Conservation (phyloP, 305 asterid species). For the Fraxinus velutina region DNA sequence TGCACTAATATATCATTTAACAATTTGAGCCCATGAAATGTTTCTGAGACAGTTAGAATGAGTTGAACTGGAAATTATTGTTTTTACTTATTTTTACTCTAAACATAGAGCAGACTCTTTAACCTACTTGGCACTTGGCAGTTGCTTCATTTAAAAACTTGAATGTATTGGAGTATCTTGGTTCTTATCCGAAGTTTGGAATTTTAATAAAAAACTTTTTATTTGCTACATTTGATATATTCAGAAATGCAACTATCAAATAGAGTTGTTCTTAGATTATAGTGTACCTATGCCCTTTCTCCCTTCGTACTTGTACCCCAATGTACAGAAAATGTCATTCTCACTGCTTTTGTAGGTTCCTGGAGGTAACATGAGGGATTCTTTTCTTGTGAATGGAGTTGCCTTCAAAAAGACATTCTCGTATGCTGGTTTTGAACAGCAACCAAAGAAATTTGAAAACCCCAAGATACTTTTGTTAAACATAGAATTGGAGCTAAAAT, state of each 20-base stretch:
- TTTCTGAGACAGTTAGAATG: neutral
- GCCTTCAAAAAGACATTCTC: slow-evolving; percentile 99
- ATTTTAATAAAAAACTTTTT: neutral
- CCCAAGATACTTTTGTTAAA: slow-evolving; percentile 86
- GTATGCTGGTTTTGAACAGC: slow-evolving; percentile 99
- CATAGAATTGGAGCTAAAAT: slow-evolving; percentile 92
- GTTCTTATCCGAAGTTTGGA: neutral
- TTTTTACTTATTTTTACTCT: neutral
- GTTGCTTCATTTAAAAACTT: neutral
- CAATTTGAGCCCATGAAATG: neutral
- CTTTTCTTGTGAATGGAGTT: slow-evolving; percentile 92
- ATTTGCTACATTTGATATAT: neutral
- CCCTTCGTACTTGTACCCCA: neutral
- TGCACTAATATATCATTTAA: neutral
- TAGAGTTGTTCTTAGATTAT: neutral
- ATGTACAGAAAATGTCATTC: slow-evolving; percentile 8
- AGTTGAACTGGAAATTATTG: neutral
- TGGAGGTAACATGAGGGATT: slow-evolving; percentile 98
- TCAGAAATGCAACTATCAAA: neutral
- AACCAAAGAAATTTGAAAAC: slow-evolving; percentile 75
- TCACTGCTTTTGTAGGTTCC: slow-evolving; percentile 57
- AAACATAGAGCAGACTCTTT: neutral
- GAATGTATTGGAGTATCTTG: neutral
- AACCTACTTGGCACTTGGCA: neutral
- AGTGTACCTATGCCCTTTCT: slow-evolving; percentile 9